Evolutionary conservation across 805 yeast genomes (phyloP).

Genomic region (Sugiyamaella marilandica): DNA sequence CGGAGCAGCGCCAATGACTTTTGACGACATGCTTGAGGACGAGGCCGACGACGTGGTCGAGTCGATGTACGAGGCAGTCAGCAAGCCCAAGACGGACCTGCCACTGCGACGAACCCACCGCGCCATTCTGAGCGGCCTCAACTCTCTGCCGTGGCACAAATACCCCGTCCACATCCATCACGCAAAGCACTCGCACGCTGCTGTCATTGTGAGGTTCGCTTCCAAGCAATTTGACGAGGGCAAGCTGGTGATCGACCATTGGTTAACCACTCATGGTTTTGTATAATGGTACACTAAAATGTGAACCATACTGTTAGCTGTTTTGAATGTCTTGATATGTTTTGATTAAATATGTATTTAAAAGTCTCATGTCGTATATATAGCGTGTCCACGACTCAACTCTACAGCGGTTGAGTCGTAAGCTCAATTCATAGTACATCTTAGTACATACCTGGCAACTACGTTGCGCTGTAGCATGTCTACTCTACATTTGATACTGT

Average conservation of each 20-base stretch:
- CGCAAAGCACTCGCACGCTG: slow-evolving; percentile 72
- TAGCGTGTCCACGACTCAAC: too few species aligned
- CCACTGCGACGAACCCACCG: slow-evolving; percentile 35
- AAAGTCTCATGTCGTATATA: too few species aligned
- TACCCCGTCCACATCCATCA: slow-evolving; percentile 63
- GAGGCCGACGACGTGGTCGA: slow-evolving; percentile 63
- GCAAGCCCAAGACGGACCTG: slow-evolving; percentile 7
- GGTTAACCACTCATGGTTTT: slow-evolving; percentile 38
- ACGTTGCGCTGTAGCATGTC: too few species aligned
- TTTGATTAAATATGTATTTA: background rate
- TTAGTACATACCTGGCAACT: too few species aligned
- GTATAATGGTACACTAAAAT: too few species aligned
- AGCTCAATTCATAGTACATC: too few species aligned
- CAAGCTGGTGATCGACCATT: slow-evolving; percentile 58
- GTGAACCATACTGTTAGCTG: too few species aligned
- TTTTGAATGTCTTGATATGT: too few species aligned
- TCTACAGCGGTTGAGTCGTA: too few species aligned
- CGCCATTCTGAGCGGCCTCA: slow-evolving; percentile 52
- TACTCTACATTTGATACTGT: too few species aligned
- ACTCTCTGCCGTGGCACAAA: slow-evolving; percentile 61
- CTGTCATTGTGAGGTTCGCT: slow-evolving; percentile 65
- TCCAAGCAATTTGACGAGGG: slow-evolving; percentile 63
- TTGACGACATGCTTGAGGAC: slow-evolving; percentile 47
- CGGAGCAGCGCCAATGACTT: slow-evolving; percentile 3
- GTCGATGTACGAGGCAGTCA: slow-evolving; percentile 21